phyloP scores from a whole-genome alignment of 2,329 filamentous ascomycete genomes.

The Talaromyces piceae region DNA sequence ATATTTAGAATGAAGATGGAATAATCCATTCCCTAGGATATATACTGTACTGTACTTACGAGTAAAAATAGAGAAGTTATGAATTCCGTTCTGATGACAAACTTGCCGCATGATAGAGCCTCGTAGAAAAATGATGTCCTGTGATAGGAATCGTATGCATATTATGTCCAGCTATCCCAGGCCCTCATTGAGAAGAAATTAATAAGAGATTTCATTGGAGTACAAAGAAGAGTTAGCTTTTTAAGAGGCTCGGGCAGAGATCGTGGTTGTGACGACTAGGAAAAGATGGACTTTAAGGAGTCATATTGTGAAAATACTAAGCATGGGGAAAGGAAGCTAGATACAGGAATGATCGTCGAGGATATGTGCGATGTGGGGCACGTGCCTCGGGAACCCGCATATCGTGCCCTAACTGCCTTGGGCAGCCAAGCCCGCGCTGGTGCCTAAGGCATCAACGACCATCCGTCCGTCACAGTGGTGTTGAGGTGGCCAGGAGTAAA shows the following conservation, averaged over 20 bases:
- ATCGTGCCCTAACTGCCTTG: no score
- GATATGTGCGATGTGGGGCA: no score
- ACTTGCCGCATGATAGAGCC: not conserved
- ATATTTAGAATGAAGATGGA: not conserved
- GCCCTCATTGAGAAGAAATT: slow-evolving; percentile 2
- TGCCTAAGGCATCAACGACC: no score
- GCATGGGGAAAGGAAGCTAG: no score
- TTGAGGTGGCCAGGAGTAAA: no score
- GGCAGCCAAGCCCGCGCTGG: no score
- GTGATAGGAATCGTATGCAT: not conserved
- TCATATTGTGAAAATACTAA: no score
- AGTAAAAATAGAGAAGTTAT: not conserved
- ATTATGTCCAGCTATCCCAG: not conserved
- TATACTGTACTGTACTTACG: not conserved
- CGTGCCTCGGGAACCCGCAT: no score
- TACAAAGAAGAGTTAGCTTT: not conserved
- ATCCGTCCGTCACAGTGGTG: no score
- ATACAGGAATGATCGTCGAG: no score
- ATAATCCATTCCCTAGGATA: not conserved
- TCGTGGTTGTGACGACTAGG: no score
- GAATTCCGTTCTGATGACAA: not conserved
- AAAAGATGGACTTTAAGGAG: no score
- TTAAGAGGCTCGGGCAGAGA: not conserved
- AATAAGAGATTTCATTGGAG: not conserved
- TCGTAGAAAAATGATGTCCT: not conserved